Evolutionary conservation across 2,329 filamentous ascomycete genomes (phyloP).

Genomic region (Claviceps sp.): DNA sequence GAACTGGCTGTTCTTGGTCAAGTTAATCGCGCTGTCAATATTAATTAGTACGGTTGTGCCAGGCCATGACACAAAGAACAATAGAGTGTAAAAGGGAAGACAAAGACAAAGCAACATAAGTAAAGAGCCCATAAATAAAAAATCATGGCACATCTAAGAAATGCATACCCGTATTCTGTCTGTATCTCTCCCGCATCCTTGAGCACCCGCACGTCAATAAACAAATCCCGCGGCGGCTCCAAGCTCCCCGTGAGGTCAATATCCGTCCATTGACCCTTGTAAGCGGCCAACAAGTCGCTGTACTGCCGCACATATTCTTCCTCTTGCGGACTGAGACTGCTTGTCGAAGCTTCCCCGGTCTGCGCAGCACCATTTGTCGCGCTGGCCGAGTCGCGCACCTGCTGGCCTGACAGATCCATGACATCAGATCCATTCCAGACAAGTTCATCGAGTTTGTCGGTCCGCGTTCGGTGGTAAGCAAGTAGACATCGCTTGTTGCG

Average conservation of each 20-base stretch:
- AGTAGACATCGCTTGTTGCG: constrained; percentile 92
- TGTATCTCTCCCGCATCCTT: constrained; percentile 98
- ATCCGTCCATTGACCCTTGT: constrained; percentile 97
- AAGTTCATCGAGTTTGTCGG: constrained; percentile 83
- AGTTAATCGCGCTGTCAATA: constrained; percentile 63
- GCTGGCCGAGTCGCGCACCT: constrained; percentile 28
- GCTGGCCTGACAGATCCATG: constrained; percentile 52
- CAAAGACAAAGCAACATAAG: neutral
- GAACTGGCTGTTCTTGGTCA: constrained; percentile 97
- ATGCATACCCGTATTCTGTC: constrained; percentile 78
- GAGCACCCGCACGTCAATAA: constrained; percentile 90
- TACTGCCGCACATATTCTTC: constrained; percentile 93
- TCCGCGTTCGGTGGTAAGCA: constrained; percentile 82
- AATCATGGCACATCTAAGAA: neutral
- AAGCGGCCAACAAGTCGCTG: constrained; percentile 81
- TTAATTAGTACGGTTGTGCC: constrained; percentile 7
- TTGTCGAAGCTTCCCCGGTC: constrained; percentile 41
- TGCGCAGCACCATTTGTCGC: constrained; percentile 17
- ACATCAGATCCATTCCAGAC: constrained; percentile 86
- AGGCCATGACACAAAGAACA: neutral
- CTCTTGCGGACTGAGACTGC: constrained; percentile 84
- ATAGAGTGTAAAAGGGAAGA: neutral
- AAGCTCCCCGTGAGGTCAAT: constrained; percentile 89
- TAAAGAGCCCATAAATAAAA: too few relatives aligned
- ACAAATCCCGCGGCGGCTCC: constrained; percentile 87